Percentiles rank a stretch among this genome's conserved stretches.
Evolutionary conservation across 2,329 filamentous ascomycete species (phyloP).

Genomic region (Fusarium agapanthi): DNA sequence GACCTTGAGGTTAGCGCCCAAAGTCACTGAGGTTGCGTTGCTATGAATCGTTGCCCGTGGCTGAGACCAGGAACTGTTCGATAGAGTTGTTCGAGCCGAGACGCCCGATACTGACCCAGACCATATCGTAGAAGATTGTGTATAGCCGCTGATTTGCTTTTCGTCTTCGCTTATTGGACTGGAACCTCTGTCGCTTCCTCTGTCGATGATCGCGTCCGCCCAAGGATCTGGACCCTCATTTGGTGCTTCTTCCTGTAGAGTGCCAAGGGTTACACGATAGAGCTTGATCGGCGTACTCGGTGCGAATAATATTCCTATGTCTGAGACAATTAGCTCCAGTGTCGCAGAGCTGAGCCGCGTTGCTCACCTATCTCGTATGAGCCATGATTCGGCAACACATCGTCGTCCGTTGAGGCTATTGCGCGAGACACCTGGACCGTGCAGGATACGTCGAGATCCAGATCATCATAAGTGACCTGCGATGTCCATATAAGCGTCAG

Average conservation of each 20-base stretch:
- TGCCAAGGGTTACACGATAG: neutral
- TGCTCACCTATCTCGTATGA: neutral
- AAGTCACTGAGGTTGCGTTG: neutral
- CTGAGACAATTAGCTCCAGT: neutral
- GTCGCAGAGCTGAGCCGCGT: neutral
- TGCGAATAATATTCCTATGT: accelerated
- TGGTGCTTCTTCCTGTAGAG: neutral
- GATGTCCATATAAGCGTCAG: neutral
- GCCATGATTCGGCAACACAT: neutral
- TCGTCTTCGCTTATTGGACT: neutral
- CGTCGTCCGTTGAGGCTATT: neutral
- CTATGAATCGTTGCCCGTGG: neutral
- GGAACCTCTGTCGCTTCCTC: neutral
- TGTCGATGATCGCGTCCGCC: neutral
- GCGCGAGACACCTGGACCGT: neutral
- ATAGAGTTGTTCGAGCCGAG: neutral
- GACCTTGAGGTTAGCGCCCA: accelerated
- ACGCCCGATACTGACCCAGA: accelerated
- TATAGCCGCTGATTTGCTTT: neutral
- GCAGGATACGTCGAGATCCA: neutral
- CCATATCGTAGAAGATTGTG: neutral
- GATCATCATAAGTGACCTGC: neutral
- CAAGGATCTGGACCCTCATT: neutral
- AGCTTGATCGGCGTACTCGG: neutral
- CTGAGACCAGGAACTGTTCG: neutral